Evolutionary conservation across 257 asterid genomes (phyloP).

Genomic region (Coffea canephora): DNA sequence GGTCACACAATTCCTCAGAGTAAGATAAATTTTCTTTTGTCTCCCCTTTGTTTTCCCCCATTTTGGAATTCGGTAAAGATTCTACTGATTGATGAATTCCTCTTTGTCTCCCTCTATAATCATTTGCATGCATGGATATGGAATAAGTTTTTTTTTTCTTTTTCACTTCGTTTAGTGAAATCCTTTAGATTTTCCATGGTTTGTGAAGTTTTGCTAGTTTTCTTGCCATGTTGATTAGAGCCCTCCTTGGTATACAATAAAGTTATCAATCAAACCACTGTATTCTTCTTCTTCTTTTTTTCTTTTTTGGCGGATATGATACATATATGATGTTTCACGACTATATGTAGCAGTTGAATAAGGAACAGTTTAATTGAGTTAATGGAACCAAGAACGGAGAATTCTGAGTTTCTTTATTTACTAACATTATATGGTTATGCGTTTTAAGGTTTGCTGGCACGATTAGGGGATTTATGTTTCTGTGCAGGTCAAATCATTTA

Average conservation of each 20-base stretch:
- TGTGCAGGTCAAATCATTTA: conserved; percentile 39
- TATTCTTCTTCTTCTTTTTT: not conserved
- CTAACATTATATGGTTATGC: not conserved
- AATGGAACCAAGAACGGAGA: too few species aligned
- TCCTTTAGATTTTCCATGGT: not conserved
- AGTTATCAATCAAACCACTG: not conserved
- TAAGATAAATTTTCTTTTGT: conserved; percentile 18
- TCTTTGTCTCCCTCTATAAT: not conserved
- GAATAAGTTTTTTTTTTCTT: too few species aligned
- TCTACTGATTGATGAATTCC: too few species aligned
- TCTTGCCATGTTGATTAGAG: not conserved
- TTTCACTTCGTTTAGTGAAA: not conserved
- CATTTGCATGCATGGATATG: not conserved
- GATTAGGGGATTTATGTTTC: not conserved
- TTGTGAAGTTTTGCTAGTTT: not conserved
- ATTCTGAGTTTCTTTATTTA: too few species aligned
- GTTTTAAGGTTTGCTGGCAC: not conserved
- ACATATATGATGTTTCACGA: too few species aligned
- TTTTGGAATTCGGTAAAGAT: not conserved
- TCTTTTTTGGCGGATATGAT: not conserved
- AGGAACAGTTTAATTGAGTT: too few species aligned
- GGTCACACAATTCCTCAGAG: conserved; percentile 28
- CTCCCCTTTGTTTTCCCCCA: not conserved
- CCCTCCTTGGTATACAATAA: not conserved
- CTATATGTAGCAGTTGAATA: too few species aligned